Evolutionary conservation across 768 basidiomycete genomes (phyloP).

Genomic region (Suillus luteus): DNA sequence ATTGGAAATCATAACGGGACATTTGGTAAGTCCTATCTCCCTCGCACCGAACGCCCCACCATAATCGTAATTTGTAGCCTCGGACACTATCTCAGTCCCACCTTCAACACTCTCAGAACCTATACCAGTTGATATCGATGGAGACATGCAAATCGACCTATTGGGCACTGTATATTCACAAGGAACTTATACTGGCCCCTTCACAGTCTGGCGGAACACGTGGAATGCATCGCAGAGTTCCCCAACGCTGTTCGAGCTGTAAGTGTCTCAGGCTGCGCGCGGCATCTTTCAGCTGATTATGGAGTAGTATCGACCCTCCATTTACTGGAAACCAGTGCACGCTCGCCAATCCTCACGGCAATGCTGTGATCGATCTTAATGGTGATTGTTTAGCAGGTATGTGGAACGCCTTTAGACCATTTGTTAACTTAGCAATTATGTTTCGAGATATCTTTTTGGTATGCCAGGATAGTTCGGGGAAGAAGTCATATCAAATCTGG

Average conservation of each 20-base stretch:
- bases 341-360: slow-evolving; percentile 89
- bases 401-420: slow-evolving; percentile 13
- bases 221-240: slow-evolving; percentile 63
- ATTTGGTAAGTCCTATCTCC: slow-evolving; percentile 53
- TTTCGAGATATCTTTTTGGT: slow-evolving; percentile 82
- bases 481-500: slow-evolving; percentile 87
- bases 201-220: slow-evolving; percentile 80
- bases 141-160: slow-evolving; percentile 88
- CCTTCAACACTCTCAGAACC: slow-evolving; percentile 76
- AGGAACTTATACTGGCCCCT: slow-evolving; percentile 35
- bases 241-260: slow-evolving; percentile 70
- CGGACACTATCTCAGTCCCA: slow-evolving; percentile 52
- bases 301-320: slow-evolving; percentile 53
- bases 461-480: slow-evolving; percentile 66
- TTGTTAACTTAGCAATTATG: neutral
- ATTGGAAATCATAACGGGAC: slow-evolving; percentile 60
- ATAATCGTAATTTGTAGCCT: slow-evolving; percentile 12
- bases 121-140: slow-evolving; percentile 83
- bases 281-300: slow-evolving; percentile 12
- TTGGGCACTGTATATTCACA: slow-evolving; percentile 62
- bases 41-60: neutral
- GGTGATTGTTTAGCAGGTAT: slow-evolving; percentile 94
- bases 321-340: slow-evolving; percentile 69
- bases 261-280: slow-evolving; percentile 24
- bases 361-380: slow-evolving; percentile 90